Evolutionary conservation across 1,139 yeast species (phyloP).

Genomic region (Suhomyces choctaworum): DNA sequence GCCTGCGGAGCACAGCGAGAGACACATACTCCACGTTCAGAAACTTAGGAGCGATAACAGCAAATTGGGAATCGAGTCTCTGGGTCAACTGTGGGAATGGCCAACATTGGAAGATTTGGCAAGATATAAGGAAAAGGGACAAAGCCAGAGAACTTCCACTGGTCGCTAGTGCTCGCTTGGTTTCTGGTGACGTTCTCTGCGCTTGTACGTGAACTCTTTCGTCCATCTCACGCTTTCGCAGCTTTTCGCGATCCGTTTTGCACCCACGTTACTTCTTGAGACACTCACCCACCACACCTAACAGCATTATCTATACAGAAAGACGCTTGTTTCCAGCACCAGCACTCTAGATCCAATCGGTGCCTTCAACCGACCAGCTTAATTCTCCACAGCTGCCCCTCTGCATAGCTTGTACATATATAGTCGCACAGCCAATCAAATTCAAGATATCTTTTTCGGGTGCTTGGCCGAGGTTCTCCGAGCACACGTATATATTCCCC

Average conservation of each 20-base stretch:
- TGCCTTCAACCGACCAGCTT: background rate
- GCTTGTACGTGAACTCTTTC: no score
- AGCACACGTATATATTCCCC: slow-evolving; percentile 8
- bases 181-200: no score
- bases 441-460: slow-evolving; percentile 6
- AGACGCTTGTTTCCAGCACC: no score
- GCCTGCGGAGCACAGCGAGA: slow-evolving; percentile 39
- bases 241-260: background rate
- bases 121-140: slow-evolving; percentile 2
- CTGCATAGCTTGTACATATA: slow-evolving; percentile 1
- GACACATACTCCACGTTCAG: slow-evolving; percentile 43
- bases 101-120: slow-evolving; percentile 15
- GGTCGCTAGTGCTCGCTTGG: no score
- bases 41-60: slow-evolving; percentile 21
- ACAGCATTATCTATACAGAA: no score
- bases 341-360: no score
- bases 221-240: no score
- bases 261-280: no score
- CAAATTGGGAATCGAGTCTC: background rate
- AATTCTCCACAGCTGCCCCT: background rate
- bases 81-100: slow-evolving; percentile 16
- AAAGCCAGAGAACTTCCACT: no score
- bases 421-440: slow-evolving; percentile 19
- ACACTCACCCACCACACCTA: no score
- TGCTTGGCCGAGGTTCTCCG: slow-evolving; percentile 7